Base-by-base conservation (phyloP, 2,329 filamentous ascomycete genomes). In the Xylariaceae sp. region DNA sequence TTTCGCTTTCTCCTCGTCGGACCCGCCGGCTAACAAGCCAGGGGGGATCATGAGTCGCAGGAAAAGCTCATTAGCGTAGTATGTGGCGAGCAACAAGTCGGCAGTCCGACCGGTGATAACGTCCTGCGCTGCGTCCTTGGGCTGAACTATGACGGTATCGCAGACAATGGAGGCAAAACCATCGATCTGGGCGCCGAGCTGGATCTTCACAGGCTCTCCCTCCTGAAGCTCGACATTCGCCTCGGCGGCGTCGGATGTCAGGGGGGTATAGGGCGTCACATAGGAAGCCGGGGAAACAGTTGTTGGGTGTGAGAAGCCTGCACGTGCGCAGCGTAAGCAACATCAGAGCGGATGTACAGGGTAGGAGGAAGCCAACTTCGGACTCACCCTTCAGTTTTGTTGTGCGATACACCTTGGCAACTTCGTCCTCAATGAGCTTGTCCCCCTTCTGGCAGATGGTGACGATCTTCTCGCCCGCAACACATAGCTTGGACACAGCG, bases 111-210 rank as follows among this genome's bases (percentile, higher is more conserved):
- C 91, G 53, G 86, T 85, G 66, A 96, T 78, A 66, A 83, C 81
- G 64, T 85, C 87, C 54, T 83, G 79, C 48, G 83, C 76, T 67
- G 85, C 81, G 59, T 85, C 84, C 68, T 81, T 80, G 62, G 82
- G 74, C 46, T 81, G 81, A 49, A 96, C 88, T 56, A 97, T 75
- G 65, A 98, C 82, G 57, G 91, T 96, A 77, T 97, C 90, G 79
- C 95, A 97, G 67, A 97, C 90, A 73, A 99, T 97, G 66, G 93
- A 90, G 67, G 91, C 92, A 71, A 98, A 96, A 52, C 95, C 95
- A 78, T 98, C 91, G 63, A 99, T 97, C 80, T 99, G 95, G 50
- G 95, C 95, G 71, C 95, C 95, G n/a, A 99, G 86, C 79, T 99
- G 95, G 74, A 99, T 95, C 86, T 99, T 99, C 78, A 96, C 84